phyloP scores from a whole-genome alignment of 2,329 filamentous ascomycete genomes.

The Exophiala aquamarina region DNA sequence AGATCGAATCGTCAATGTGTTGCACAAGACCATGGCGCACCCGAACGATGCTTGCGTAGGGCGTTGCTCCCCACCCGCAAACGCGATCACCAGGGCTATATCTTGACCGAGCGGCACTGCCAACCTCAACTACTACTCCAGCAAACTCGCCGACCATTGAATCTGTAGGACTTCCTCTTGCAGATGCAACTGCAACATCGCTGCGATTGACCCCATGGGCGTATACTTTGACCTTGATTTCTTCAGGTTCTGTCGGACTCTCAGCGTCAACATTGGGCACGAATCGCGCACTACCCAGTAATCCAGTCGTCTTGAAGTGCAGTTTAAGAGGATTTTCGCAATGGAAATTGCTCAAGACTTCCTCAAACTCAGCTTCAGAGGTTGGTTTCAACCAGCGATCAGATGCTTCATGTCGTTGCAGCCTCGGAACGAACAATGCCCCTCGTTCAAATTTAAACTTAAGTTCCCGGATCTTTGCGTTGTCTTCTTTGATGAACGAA shows the following conservation, averaged over 20 bases:
- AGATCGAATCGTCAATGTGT: constrained; percentile 6
- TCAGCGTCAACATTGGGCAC: constrained; percentile 31
- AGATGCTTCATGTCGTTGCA: no score
- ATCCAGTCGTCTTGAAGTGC: constrained; percentile 26
- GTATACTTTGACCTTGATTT: constrained; percentile 32
- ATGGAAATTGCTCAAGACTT: no score
- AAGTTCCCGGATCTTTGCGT: no score
- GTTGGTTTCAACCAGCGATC: no score
- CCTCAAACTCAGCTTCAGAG: no score
- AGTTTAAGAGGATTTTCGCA: constrained; percentile 2
- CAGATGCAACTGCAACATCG: constrained; percentile 38
- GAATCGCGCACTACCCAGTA: constrained; percentile 29
- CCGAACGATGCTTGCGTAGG: constrained; percentile 1
- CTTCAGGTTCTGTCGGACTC: constrained; percentile 19
- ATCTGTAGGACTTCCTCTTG: constrained; percentile 21
- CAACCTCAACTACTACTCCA: constrained; percentile 35
- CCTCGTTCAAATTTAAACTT: no score
- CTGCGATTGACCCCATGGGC: constrained; percentile 38
- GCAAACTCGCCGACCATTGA: constrained; percentile 36
- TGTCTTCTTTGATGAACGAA: no score
- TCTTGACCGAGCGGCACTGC: constrained; percentile 28
- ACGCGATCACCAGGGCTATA: constrained; percentile 37
- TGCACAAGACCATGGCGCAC: neutral
- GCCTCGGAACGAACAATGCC: no score
- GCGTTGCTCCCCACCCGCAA: neutral